A percentile compares a stretch with the other conserved stretches of the same genome.
phyloP scores from a whole-genome alignment of 2,329 filamentous ascomycete species.

The Zarea fungicola region DNA sequence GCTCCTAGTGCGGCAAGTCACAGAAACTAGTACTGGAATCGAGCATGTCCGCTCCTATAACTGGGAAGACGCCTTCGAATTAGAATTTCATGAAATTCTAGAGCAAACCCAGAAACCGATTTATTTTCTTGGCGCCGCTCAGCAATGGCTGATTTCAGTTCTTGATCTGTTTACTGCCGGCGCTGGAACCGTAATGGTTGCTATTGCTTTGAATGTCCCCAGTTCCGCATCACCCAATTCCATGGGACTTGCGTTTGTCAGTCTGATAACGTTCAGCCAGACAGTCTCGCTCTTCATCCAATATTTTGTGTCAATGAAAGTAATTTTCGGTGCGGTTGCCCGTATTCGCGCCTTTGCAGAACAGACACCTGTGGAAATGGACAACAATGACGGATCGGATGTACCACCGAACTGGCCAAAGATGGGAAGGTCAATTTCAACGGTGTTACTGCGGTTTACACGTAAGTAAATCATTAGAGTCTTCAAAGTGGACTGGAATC shows the following conservation, averaged over 20 bases:
- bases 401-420: constrained; percentile 19
- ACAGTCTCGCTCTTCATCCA: not conserved
- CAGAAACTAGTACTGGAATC: constrained; percentile 42
- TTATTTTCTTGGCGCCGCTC: constrained; percentile 48
- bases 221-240: constrained; percentile 2
- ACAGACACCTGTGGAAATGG: constrained; percentile 7
- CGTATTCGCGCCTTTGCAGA: constrained; percentile 13
- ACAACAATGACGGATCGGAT: constrained; percentile 17
- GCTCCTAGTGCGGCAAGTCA: constrained; percentile 29
- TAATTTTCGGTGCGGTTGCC: constrained; percentile 19
- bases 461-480: constrained; percentile 17
- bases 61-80: constrained; percentile 39
- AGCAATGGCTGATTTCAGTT: constrained; percentile 48
- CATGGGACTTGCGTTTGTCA: constrained; percentile 15
- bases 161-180: constrained; percentile 41
- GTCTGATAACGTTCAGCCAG: constrained; percentile 22
- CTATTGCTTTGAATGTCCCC: constrained; percentile 31
- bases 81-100: constrained; percentile 39
- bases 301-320: constrained; percentile 14
- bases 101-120: constrained; percentile 48
- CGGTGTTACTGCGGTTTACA: constrained; percentile 14
- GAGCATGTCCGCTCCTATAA: constrained; percentile 48
- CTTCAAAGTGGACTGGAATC: constrained; percentile 19
- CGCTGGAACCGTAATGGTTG: constrained; percentile 39
- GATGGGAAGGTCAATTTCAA: constrained; percentile 15